phyloP scores from a whole-genome alignment of 2,329 filamentous ascomycete genomes.

The Fusarium denticulatum region DNA sequence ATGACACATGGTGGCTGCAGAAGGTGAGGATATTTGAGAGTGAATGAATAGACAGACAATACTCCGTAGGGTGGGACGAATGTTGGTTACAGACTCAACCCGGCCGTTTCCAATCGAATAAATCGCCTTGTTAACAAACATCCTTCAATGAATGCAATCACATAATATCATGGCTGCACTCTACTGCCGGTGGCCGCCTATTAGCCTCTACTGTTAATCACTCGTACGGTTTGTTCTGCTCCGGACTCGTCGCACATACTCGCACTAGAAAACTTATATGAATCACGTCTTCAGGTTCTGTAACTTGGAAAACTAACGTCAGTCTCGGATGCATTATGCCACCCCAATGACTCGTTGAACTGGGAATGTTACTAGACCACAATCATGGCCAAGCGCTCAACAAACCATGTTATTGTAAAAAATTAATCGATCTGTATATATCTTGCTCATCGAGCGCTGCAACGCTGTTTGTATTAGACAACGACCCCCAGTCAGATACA shows the following conservation, averaged over 20 bases:
- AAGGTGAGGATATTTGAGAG: background rate
- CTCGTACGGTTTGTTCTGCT: background rate
- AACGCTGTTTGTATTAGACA: background rate
- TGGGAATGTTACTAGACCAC: slow-evolving; percentile 17
- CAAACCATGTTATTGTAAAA: background rate
- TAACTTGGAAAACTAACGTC: background rate
- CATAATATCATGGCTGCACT: slow-evolving; percentile 12
- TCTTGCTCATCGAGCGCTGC: background rate
- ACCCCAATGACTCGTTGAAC: background rate
- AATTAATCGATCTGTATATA: background rate
- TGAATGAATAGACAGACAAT: background rate
- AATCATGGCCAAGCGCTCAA: slow-evolving; percentile 27
- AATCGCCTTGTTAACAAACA: slow-evolving; percentile 12
- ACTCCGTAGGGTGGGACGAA: background rate
- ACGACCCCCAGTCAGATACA: background rate
- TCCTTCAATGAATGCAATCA: slow-evolving; percentile 4
- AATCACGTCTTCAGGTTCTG: background rate
- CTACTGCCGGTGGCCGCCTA: background rate
- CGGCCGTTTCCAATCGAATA: slow-evolving; percentile 13
- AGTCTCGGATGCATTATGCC: slow-evolving; percentile 2
- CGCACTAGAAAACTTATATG: background rate
- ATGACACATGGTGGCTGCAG: slow-evolving; percentile 29
- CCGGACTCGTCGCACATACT: background rate
- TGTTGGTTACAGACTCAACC: slow-evolving; percentile 11
- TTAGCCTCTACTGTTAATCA: background rate